A percentile compares a stretch with the other conserved stretches of the same genome.
Conservation (phyloP, 805 yeast species). For the Torulaspora maleeae region DNA sequence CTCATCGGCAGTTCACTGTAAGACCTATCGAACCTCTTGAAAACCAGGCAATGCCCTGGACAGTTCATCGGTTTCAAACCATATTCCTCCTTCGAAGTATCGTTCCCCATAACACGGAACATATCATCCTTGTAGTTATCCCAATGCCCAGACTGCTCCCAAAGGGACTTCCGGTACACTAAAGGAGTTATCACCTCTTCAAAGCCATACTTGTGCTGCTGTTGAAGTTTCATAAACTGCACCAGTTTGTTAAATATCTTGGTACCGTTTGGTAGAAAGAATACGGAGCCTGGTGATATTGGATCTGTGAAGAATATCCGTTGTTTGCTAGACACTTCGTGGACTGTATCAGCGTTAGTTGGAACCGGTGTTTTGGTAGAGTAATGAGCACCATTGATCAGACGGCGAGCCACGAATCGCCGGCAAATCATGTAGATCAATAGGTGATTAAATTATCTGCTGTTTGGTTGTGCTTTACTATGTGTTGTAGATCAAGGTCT, state of each 20-base stretch:
- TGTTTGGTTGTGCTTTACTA: neutral
- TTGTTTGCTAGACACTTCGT: slow-evolving; percentile 50
- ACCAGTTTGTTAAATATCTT: slow-evolving; percentile 74
- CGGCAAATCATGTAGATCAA: neutral
- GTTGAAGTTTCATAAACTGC: slow-evolving; percentile 76
- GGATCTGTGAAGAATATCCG: slow-evolving; percentile 74
- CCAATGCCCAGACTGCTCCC: slow-evolving; percentile 97
- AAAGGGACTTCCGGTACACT: slow-evolving; percentile 72
- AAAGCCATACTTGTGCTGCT: slow-evolving; percentile 69
- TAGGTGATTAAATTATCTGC: neutral
- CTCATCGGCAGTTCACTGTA: slow-evolving; percentile 84
- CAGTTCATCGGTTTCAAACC: slow-evolving; percentile 95
- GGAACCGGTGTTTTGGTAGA: slow-evolving; percentile 3
- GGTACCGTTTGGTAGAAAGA: slow-evolving; percentile 91
- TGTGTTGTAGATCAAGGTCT: neutral
- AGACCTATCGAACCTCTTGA: slow-evolving; percentile 67
- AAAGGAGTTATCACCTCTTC: slow-evolving; percentile 91
- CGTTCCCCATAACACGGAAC: slow-evolving; percentile 73
- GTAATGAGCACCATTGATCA: neutral
- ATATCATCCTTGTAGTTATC: slow-evolving; percentile 88
- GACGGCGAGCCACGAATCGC: neutral
- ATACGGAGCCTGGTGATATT: slow-evolving; percentile 84
- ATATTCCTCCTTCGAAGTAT: slow-evolving; percentile 44
- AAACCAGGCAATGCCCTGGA: slow-evolving; percentile 90
- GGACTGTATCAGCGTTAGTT: slow-evolving; percentile 11